Evolutionary conservation across 305 asterid genomes (phyloP), one percentile per base, ranked within the genome.

Genomic region (Fraxinus velutina): DNA sequence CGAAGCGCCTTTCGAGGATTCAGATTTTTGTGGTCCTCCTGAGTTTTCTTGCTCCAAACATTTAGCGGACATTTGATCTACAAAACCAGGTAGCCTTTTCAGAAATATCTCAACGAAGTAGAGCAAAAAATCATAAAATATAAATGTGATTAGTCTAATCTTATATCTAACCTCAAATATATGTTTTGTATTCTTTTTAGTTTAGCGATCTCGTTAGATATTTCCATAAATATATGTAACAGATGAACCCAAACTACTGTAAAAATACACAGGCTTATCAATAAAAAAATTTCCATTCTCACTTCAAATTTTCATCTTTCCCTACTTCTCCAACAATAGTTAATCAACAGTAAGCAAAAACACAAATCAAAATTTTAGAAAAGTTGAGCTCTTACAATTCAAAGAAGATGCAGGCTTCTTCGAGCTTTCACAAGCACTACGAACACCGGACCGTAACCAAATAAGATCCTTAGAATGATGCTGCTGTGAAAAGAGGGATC

Each of bases 391-490:
- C 44, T 70, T 70, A 70, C 75, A 30, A 2, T 70, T 13, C n/a
- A 70, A 70, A 70, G 75, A 76, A 78, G 87, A 37, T 47, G 90
- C 27, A 75, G 74, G 80, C 47, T 78, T 89, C 75, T 77, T 87
- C 2, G 88, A 82, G 84, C 88, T 81, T 66, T 84, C 89, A 62
- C 85, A 75, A 1, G 91, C 47, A 42, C 39, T 30, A 44, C 32
- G 77, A 78, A 39, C 87, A 78, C 85, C 81, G 44, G 78, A 29
- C 37, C 70, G 37, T n/a, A 77, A 52, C 17, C 66, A 76, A 37
- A 83, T 74, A 36, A 75, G 84, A 80, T 86, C 87, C 72, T 87
- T 81, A n/a, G 73, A 37, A 77, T 64, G 85, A 84, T 73, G 77
- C 13, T 79, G 83, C n/a, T 66, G 87, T 22, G 88, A 19, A 36